Evolutionary conservation across 2,329 filamentous ascomycete genomes (phyloP), one percentile per base, ranked within the genome.

Genomic region (Alternaria brassicicola): DNA sequence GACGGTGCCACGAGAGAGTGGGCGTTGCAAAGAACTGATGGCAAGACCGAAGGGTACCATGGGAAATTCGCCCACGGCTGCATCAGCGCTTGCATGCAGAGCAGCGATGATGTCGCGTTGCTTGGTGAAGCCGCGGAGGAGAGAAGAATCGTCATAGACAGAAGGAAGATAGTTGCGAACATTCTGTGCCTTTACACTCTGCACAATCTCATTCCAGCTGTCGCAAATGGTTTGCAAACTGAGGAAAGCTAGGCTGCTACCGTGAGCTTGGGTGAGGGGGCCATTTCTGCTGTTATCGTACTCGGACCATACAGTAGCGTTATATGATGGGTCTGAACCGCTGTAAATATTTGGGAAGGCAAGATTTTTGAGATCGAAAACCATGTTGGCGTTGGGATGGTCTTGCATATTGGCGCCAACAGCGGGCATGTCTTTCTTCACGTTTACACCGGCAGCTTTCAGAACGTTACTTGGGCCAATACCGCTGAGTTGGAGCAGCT

Each of bases 401-500:
- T 76, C 73, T 50, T 76, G 73, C 65, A 75, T 70, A 31, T 76
- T 76, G 15, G 71, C 62, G 4, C 74, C 74, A 2, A 76, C 72
- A 4, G 66, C 70, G 1, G 67, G 65, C 36, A 73, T 61, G 42
- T 74, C 64, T 19, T 65, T 64, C 47, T 70, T 72, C 1, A 75
- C 64, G 1, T 45, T 50, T 15, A 77, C 58, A 2, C 62, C 64
- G 6, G 72, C 71, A 30, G 66, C 64, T 5, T 48, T 43, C 1
- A 76, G 62, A 0, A 72, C 63, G 4, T 52, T 17, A 31, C 62
- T 65, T 1, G 72, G 72, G 0, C 74, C 74, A 7, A 77, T 61
- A 1, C 73, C 74, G 33, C 68, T 72, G 7, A 72, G 62, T 41
- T 70, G 68, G 1, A 76, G n/a, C 85, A 80, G 15, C 86, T 76